These are phyloP conservation scores for Abortiporus biennis DNA, from an alignment of 1,284 basidiomycete species.

Conservation along the genomic window DNA sequence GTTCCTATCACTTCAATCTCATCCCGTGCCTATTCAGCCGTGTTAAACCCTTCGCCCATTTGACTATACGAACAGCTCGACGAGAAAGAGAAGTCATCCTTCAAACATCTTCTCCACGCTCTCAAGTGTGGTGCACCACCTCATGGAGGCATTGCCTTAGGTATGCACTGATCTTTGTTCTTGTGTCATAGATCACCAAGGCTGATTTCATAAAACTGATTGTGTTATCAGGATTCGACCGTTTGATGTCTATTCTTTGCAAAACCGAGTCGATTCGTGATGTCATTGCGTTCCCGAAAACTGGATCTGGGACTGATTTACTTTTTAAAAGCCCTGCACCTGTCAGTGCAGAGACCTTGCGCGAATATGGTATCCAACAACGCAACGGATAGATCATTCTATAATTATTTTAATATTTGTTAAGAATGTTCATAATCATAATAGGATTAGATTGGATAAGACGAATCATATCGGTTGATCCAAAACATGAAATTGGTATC, in stretches of 20 bases:
- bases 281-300: constrained; percentile 96
- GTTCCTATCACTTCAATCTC: constrained; percentile 14
- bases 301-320: constrained; percentile 76
- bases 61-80: constrained; percentile 46
- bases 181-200: too few relatives aligned
- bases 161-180: constrained; percentile 29
- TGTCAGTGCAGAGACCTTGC: constrained; percentile 47
- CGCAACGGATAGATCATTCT: constrained; percentile 9
- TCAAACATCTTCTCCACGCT: constrained; percentile 82
- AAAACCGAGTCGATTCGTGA: constrained; percentile 83
- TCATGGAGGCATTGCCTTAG: constrained; percentile 92
- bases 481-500: neutral
- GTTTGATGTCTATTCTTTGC: constrained; percentile 87
- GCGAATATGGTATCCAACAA: constrained; percentile 55
- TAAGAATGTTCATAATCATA: too few relatives aligned
- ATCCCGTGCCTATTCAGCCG: neutral
- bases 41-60: neutral
- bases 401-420: too few relatives aligned
- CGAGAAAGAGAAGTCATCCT: constrained; percentile 67
- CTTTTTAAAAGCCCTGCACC: constrained; percentile 84
- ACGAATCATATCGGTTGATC: too few relatives aligned
- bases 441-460: too few relatives aligned
- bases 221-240: constrained; percentile 71
- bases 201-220: too few relatives aligned
- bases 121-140: constrained; percentile 88